phyloP scores from a whole-genome alignment of 768 basidiomycete genomes.

The Scleroderma citrinum region DNA sequence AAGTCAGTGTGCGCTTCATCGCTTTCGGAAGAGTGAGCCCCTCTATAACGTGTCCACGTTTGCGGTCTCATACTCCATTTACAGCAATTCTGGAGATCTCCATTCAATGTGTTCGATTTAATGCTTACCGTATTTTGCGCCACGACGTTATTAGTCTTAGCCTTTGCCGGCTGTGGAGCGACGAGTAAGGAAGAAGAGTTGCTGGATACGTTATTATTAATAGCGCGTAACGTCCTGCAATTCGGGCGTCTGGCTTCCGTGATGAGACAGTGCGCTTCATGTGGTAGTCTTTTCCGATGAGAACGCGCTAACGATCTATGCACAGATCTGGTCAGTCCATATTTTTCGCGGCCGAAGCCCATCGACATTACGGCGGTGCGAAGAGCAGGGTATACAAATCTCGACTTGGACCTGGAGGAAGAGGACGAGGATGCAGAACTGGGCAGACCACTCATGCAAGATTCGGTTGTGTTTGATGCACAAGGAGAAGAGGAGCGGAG shows the following conservation, averaged over 20 bases:
- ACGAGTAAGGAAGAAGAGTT: conserved; percentile 91
- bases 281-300: conserved; percentile 3
- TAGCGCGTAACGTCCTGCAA: conserved; percentile 89
- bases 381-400: conserved; percentile 50
- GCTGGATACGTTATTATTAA: conserved; percentile 85
- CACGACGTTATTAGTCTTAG: conserved; percentile 81
- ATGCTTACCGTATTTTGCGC: conserved; percentile 86
- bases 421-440: conserved; percentile 52
- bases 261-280: conserved; percentile 75
- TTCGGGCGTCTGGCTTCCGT: conserved; percentile 90
- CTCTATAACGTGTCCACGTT: conserved; percentile 25
- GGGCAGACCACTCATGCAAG: conserved; percentile 50
- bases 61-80: neutral
- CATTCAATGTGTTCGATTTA: conserved; percentile 86
- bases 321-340: conserved; percentile 82
- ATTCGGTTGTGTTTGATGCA: conserved; percentile 62
- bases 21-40: conserved; percentile 84
- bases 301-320: conserved; percentile 6
- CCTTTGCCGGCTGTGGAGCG: conserved; percentile 78
- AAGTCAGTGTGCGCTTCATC: conserved; percentile 86
- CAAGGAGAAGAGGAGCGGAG: conserved; percentile 31
- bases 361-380: conserved; percentile 75
- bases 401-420: conserved; percentile 70
- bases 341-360: conserved; percentile 78
- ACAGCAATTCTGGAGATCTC: conserved; percentile 96